phyloP scores from a whole-genome alignment of 2,329 filamentous ascomycete genomes.

The Epichloe amarillans region DNA sequence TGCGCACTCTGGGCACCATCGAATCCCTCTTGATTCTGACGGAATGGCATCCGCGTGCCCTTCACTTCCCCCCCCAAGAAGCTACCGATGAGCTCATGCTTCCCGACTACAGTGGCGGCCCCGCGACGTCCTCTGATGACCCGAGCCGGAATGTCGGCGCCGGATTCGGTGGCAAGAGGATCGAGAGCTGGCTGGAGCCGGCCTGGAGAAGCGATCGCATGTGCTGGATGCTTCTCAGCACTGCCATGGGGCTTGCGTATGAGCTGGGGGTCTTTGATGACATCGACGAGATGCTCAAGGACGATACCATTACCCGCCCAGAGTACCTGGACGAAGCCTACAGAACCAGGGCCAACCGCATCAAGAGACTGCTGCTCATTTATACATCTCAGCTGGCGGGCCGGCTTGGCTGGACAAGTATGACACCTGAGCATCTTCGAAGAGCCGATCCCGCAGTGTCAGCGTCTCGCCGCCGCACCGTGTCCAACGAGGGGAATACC shows the following conservation, averaged over 20 bases:
- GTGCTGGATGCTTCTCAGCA: constrained; percentile 96
- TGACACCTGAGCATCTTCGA: constrained; percentile 62
- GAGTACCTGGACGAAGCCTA: constrained; percentile 66
- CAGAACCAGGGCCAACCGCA: constrained; percentile 63
- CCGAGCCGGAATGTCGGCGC: constrained; percentile 23
- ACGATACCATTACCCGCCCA: constrained; percentile 44
- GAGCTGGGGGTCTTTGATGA: constrained; percentile 94
- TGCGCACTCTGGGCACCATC: constrained; percentile 83
- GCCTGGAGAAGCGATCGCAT: constrained; percentile 90
- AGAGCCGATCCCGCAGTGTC: constrained; percentile 44
- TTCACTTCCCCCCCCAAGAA: constrained; percentile 84
- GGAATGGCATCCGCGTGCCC: constrained; percentile 89
- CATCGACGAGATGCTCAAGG: constrained; percentile 56
- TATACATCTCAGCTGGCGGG: constrained; percentile 93
- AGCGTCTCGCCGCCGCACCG: constrained; percentile 35
- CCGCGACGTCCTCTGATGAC: constrained; percentile 26
- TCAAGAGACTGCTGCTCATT: constrained; percentile 76
- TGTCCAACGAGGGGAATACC: constrained; percentile 43
- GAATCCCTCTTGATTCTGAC: constrained; percentile 89
- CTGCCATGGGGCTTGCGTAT: constrained; percentile 77
- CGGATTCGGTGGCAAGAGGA: constrained; percentile 67
- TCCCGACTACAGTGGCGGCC: constrained; percentile 40
- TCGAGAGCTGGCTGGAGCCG: constrained; percentile 93
- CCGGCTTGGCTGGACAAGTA: constrained; percentile 80
- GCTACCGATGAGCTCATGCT: constrained; percentile 56